phyloP scores from a whole-genome alignment of 2,329 filamentous ascomycete species.

The Trichophyton rubrum region DNA sequence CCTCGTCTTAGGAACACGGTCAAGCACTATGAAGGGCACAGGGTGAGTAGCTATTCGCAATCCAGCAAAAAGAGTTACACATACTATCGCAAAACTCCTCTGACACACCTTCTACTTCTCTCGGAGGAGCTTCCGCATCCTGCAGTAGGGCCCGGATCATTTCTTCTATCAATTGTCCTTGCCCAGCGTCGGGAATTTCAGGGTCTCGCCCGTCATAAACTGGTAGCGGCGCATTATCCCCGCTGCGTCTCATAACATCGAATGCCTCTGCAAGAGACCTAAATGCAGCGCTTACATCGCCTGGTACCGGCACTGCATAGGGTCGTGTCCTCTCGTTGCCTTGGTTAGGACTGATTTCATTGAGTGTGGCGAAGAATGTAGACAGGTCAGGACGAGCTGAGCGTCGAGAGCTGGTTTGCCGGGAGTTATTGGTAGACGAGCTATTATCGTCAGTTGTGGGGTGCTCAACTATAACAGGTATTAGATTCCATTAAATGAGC shows the following conservation, averaged over 20 bases:
- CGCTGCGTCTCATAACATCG: constrained; percentile 42
- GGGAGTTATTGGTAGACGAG: constrained; percentile 6
- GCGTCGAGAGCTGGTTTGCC: constrained; percentile 18
- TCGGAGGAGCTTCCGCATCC: constrained; percentile 47
- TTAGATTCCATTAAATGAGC: background rate
- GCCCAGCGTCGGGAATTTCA: constrained; percentile 21
- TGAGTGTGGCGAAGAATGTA: constrained; percentile 51
- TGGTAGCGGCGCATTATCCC: constrained; percentile 26
- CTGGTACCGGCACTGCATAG: constrained; percentile 48
- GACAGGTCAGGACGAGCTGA: constrained; percentile 51
- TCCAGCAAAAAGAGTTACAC: constrained; percentile 7
- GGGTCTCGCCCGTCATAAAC: constrained; percentile 31
- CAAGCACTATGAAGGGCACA: constrained; percentile 33
- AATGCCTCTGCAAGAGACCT: constrained; percentile 50
- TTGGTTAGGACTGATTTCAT: constrained; percentile 43
- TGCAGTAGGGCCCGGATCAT: constrained; percentile 46
- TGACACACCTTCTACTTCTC: constrained; percentile 48
- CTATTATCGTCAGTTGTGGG: constrained; percentile 26
- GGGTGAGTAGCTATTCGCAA: background rate
- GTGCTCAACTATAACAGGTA: constrained; percentile 27
- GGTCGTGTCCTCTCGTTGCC: constrained; percentile 39
- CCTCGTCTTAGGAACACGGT: constrained; percentile 45
- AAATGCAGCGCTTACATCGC: constrained; percentile 48
- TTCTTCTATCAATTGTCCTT: constrained; percentile 32
- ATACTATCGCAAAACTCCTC: constrained; percentile 47